Evolutionary conservation across 1,139 yeast species (phyloP).

Genomic region (Lodderomyces elongisporus): DNA sequence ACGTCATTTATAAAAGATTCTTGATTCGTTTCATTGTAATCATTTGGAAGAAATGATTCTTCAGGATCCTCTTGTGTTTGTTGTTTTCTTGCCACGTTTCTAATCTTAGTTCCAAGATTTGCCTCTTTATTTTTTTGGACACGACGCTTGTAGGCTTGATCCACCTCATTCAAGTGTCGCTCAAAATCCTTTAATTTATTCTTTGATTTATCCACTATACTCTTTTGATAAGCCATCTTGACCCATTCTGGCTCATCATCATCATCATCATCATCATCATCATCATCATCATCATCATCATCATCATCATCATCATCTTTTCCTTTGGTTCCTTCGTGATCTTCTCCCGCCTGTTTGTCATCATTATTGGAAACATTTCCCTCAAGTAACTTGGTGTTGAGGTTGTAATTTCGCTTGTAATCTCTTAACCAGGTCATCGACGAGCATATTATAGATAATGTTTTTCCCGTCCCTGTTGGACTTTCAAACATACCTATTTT

Average conservation of each 20-base stretch:
- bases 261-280: conserved; percentile 17
- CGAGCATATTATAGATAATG: conserved; percentile 80
- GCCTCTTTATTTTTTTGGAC: background rate
- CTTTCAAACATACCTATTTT: conserved; percentile 85
- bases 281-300: conserved; percentile 44
- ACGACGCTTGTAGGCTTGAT: conserved; percentile 14
- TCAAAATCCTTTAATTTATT: conserved; percentile 38
- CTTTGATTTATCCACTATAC: conserved; percentile 26
- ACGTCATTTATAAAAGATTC: conserved; percentile 2
- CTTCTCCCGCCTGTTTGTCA: conserved; percentile 22
- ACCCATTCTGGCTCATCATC: conserved; percentile 66
- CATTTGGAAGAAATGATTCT: conserved; percentile 34
- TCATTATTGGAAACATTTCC: conserved; percentile 20
- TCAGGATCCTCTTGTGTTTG: conserved; percentile 5
- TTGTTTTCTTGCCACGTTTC: conserved; percentile 1
- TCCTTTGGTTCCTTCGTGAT: no score
- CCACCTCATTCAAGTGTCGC: conserved; percentile 26
- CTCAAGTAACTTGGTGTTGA: conserved; percentile 17
- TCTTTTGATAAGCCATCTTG: conserved; percentile 35
- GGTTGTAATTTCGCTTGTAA: conserved; percentile 31
- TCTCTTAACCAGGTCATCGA: conserved; percentile 82
- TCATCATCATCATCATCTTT: conserved; percentile 20
- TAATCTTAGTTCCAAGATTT: background rate
- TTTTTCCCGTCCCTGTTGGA: conserved; percentile 96
- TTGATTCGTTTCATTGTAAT: conserved; percentile 23